A percentile compares a stretch with the other conserved stretches of the same genome.
These are phyloP conservation scores for Amorphotheca resinae DNA, from an alignment of 495 filamentous ascomycete species.

Conservation along the genomic window DNA sequence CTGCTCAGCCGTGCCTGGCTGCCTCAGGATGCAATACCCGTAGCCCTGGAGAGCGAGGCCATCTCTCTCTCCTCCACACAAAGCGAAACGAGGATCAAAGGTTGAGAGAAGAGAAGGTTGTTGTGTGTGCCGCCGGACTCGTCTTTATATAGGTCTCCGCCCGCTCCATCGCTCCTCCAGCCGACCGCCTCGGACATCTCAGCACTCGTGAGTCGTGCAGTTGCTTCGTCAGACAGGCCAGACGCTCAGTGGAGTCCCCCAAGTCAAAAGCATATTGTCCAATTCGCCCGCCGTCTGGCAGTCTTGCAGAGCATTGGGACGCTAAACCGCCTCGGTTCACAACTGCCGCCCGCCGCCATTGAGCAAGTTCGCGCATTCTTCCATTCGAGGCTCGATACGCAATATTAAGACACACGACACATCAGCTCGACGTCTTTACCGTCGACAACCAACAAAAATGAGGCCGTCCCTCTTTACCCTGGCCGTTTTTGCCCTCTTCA, in stretches of 20 bases:
- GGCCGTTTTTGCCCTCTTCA: constrained; percentile 43
- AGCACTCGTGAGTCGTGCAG: too few species aligned
- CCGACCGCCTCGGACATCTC: too few species aligned
- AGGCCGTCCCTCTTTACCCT: constrained; percentile 30
- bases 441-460: constrained; percentile 16
- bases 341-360: not conserved
- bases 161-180: too few species aligned
- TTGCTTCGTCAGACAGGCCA: too few species aligned
- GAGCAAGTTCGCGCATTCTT: not conserved
- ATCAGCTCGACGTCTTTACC: constrained; percentile 11
- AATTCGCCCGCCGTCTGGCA: too few species aligned
- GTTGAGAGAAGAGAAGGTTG: not conserved
- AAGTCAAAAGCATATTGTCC: too few species aligned
- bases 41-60: too few species aligned
- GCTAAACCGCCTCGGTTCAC: not conserved
- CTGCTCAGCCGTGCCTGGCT: too few species aligned
- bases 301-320: not conserved
- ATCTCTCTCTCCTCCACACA: not conserved
- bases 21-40: not conserved
- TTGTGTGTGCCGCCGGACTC: not conserved
- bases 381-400: too few species aligned
- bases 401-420: too few species aligned
- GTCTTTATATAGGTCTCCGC: not conserved
- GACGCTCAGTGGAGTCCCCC: too few species aligned
- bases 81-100: not conserved